Percentiles rank a stretch among this genome's conserved stretches.
Evolutionary conservation across 148 eudicot genomes (phyloP).

Genomic region (Camellia granthamiana): DNA sequence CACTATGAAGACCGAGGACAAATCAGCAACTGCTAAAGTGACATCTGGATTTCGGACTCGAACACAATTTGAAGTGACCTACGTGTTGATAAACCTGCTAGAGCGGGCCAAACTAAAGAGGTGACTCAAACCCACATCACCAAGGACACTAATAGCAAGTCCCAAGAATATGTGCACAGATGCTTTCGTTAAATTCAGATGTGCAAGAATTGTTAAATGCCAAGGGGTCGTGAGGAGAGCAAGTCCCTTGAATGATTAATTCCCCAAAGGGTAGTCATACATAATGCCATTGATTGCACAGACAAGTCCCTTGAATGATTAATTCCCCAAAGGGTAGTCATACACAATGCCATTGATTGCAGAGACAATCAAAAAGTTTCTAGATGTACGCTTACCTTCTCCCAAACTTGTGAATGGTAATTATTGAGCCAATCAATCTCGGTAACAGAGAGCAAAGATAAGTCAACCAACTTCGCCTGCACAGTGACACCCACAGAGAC

Average conservation of each 20-base stretch:
- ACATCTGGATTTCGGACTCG: not conserved
- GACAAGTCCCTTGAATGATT: not conserved
- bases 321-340: not conserved
- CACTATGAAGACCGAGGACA: no score
- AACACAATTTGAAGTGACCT: not conserved
- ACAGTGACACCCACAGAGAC: constrained; percentile 4
- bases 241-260: not conserved
- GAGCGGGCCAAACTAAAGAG: no score
- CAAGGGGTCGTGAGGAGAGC: not conserved
- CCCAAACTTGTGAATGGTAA: constrained; percentile 92
- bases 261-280: not conserved
- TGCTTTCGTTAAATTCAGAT: not conserved
- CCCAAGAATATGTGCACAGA: not conserved
- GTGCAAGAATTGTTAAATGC: not conserved
- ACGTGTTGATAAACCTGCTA: not conserved
- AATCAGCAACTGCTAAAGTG: not conserved
- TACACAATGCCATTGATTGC: not conserved
- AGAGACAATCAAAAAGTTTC: not conserved
- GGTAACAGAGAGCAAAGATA: constrained; percentile 55
- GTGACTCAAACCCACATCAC: no score
- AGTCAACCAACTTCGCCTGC: constrained; percentile 79
- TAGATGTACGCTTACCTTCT: constrained; percentile 51
- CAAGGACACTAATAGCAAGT: not conserved
- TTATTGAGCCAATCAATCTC: constrained; percentile 88
- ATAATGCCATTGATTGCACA: not conserved